Evolutionary conservation across 1,284 basidiomycete species (phyloP), one percentile per base, ranked within the genome.

Genomic region (Moniliella sp.): DNA sequence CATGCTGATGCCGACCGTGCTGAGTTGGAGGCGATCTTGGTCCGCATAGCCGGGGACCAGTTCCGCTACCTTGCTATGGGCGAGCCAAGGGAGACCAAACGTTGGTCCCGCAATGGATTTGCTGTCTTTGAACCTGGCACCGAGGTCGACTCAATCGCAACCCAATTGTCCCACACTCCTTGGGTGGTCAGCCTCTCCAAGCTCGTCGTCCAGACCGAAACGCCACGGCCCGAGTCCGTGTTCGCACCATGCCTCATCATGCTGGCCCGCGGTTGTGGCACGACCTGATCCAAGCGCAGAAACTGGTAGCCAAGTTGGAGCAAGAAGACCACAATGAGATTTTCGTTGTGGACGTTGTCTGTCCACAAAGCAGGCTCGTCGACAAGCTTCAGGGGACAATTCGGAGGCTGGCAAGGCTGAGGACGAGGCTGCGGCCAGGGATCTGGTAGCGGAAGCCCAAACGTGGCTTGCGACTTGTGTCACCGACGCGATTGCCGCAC

Each of bases 61-160:
- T 57, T 52, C 33, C 39, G 32, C 7, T 55, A 57, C 31, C 35
- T 54, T 1, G 54, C 54, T 9, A 16, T 56, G 4, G 45, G 50
- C 15, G 54, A 57, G 32, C 48, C 50, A 9, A 47, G 52, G 30
- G 39, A 36, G 18, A 37, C 35, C 33, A 52, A 50, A 30, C 29
- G 39, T 11, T 53, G 43, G 39, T 36, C 42, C 27, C 40, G 52
- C 15, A 40, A 49, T 15, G 54, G 48, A n/a, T 53, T 48, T 41
- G 52, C 46, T 21, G 42, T 45, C 36, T 55, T 50, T 36, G 48
- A 49, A 9, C 33, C 36, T 1, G 40, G 33, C 15, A 44, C 43
- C 13, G 47, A 50, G 18, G 40, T 50, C 32, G 32, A 44, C 29
- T 12, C 13, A 33, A n/a, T 14, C 25, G 28, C 11, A 11, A 13